Conservation (phyloP, 139 green algal genomes). For the Coelastrella sp. region DNA sequence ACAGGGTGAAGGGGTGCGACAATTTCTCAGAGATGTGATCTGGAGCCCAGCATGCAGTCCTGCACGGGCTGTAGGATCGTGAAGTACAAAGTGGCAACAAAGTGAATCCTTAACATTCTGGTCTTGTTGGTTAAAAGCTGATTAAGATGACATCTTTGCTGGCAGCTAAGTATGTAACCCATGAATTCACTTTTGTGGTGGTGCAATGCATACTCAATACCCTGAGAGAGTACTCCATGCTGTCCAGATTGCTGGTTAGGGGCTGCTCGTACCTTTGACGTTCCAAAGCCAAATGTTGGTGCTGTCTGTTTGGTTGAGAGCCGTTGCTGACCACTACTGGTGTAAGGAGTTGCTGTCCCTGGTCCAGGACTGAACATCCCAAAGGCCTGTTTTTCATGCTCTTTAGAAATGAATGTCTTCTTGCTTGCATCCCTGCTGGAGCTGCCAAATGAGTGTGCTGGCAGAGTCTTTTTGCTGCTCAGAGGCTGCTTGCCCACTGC, state of each 20-base stretch:
- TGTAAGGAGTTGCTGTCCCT: slow-evolving; percentile 51
- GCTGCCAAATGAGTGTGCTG: slow-evolving; percentile 65
- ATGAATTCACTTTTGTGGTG: too few species aligned
- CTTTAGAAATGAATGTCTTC: slow-evolving; percentile 76
- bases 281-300: slow-evolving; percentile 74
- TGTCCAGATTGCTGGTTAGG: neutral
- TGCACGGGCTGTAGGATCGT: too few species aligned
- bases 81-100: too few species aligned
- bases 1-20: neutral
- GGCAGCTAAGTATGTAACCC: too few species aligned
- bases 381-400: slow-evolving; percentile 73
- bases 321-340: slow-evolving; percentile 59
- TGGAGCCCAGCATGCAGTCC: too few species aligned
- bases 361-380: slow-evolving; percentile 67
- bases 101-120: too few species aligned
- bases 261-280: slow-evolving; percentile 51
- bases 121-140: too few species aligned
- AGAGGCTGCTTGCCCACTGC: slow-evolving; percentile 67
- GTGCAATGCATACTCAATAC: too few species aligned
- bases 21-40: neutral
- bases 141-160: too few species aligned
- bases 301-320: slow-evolving; percentile 64
- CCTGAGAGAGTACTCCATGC: too few species aligned
- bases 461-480: slow-evolving; percentile 69
- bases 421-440: slow-evolving; percentile 64